Evolutionary conservation across 768 basidiomycete species (phyloP).

Genomic region (Candolleomyces eurysporus): DNA sequence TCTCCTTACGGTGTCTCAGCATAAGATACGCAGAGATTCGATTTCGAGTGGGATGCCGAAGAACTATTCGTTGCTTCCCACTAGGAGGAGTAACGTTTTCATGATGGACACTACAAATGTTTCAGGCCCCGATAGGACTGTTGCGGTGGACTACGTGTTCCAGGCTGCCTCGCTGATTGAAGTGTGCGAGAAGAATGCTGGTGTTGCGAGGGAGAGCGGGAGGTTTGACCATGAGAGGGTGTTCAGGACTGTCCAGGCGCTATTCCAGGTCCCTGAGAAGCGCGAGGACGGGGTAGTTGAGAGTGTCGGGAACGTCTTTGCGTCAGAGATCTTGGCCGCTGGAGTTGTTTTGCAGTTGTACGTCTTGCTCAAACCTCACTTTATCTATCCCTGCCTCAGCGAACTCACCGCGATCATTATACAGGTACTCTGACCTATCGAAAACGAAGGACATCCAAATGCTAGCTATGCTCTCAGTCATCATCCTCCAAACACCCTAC

Average conservation of each 20-base stretch:
- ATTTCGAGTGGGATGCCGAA: constrained; percentile 40
- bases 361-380: constrained; percentile 20
- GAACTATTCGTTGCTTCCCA: constrained; percentile 42
- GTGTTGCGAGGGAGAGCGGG: constrained; percentile 54
- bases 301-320: constrained; percentile 15
- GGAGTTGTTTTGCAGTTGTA: constrained; percentile 48
- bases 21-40: constrained; percentile 36
- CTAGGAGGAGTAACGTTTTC: constrained; percentile 57
- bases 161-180: constrained; percentile 34
- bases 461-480: constrained; percentile 71
- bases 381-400: constrained; percentile 1
- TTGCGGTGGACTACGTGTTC: constrained; percentile 65
- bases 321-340: constrained; percentile 32
- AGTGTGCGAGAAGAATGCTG: constrained; percentile 60
- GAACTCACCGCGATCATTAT: background rate
- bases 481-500: constrained; percentile 56
- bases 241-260: constrained; percentile 52
- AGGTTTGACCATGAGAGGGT: constrained; percentile 71
- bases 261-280: constrained; percentile 35
- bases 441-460: constrained; percentile 71
- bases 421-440: constrained; percentile 40
- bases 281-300: constrained; percentile 9
- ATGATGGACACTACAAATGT: constrained; percentile 52
- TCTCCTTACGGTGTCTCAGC: constrained; percentile 59
- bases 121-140: constrained; percentile 50